phyloP scores from a whole-genome alignment of 345 rosid genomes.

The Eucalyptus pauciflora region DNA sequence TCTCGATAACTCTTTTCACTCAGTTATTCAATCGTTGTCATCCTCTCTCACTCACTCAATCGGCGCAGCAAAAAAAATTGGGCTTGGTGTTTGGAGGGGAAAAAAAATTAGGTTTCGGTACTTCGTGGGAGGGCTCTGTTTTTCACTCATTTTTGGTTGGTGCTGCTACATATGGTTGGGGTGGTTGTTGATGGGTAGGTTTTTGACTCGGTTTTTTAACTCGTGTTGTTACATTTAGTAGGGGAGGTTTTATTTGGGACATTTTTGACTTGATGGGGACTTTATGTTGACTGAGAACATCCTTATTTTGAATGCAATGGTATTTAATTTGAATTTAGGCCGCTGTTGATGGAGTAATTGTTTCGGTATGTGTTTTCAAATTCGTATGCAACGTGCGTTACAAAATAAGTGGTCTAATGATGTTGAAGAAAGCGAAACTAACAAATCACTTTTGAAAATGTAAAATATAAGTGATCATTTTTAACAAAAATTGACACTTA shows the following conservation, averaged over 20 bases:
- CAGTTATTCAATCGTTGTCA: too few relatives aligned
- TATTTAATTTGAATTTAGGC: neutral
- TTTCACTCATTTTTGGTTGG: neutral
- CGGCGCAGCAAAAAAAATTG: neutral
- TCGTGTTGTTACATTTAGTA: neutral
- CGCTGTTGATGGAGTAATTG: neutral
- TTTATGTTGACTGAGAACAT: neutral
- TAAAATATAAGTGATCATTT: neutral
- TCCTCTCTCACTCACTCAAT: neutral
- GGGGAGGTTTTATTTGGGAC: neutral
- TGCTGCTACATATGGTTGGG: neutral
- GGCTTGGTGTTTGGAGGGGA: neutral
- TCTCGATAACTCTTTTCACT: neutral
- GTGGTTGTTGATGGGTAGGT: neutral
- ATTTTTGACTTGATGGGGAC: neutral
- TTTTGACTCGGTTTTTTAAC: neutral
- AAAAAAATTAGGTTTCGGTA: neutral
- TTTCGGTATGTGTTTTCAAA: neutral
- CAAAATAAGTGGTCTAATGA: neutral
- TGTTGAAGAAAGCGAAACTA: neutral
- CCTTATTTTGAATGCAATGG: neutral
- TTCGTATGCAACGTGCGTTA: accelerated
- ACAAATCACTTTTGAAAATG: neutral
- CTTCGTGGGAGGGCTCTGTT: neutral
- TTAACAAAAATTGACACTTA: neutral